Conservation (phyloP, 768 basidiomycete species). For the Russula emetica region DNA sequence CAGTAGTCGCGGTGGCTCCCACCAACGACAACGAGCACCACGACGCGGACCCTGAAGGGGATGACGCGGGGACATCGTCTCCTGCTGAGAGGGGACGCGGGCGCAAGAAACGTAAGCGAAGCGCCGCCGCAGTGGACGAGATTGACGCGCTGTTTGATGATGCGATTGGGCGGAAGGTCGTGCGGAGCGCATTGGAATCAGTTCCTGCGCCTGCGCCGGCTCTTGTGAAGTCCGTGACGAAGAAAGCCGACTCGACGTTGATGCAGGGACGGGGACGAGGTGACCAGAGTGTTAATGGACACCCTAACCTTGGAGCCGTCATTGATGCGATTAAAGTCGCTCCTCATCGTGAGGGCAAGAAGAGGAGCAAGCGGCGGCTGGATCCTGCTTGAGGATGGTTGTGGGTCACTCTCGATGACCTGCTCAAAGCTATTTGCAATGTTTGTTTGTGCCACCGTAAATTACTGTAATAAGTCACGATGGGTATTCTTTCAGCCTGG, state of each 20-base stretch:
- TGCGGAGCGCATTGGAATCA: conserved; percentile 46
- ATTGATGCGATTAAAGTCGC: conserved; percentile 57
- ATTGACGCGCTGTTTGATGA: conserved; percentile 70
- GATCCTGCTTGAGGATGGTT: not conserved
- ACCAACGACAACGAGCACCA: too few relatives aligned
- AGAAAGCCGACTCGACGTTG: not conserved
- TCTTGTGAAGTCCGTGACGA: conserved; percentile 1
- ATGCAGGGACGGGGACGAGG: not conserved
- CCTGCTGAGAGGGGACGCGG: conserved; percentile 5
- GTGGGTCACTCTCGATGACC: not conserved
- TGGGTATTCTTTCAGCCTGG: too few relatives aligned
- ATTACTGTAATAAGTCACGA: too few relatives aligned
- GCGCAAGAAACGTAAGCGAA: conserved; percentile 46
- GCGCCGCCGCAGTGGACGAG: conserved; percentile 50
- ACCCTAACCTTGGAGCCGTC: conserved; percentile 45
- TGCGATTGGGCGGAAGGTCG: conserved; percentile 54
- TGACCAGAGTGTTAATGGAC: not conserved
- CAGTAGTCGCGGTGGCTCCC: not conserved
- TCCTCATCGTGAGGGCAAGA: conserved; percentile 44
- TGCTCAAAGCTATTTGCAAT: too few relatives aligned
- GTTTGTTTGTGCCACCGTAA: too few relatives aligned
- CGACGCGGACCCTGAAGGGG: not conserved
- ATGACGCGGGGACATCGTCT: not conserved
- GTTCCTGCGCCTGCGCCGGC: not conserved
- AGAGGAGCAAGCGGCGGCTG: conserved; percentile 34